These are phyloP conservation scores for Boeremia exigua DNA, from an alignment of 2,329 filamentous ascomycete species.

Conservation along the genomic window DNA sequence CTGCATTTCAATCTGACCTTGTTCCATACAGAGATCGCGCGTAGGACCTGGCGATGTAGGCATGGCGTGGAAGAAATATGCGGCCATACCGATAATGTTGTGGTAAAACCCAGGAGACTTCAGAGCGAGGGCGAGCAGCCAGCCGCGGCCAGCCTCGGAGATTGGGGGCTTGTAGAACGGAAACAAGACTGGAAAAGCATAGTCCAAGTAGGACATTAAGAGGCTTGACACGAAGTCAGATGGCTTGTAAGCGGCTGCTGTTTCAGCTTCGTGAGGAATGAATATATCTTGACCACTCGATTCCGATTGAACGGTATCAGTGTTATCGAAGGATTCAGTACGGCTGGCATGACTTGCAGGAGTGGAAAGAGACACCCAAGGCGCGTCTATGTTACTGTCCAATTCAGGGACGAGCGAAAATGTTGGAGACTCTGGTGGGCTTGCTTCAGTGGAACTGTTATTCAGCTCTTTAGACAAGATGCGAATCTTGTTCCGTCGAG, in stretches of 20 bases:
- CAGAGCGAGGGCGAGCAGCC: constrained; percentile 61
- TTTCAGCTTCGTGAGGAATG: not conserved
- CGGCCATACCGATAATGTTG: constrained; percentile 35
- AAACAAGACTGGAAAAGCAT: constrained; percentile 67
- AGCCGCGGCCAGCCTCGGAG: constrained; percentile 64
- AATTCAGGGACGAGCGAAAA: not conserved
- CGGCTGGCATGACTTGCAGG: not conserved
- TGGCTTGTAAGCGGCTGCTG: too few species aligned
- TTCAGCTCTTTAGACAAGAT: not conserved
- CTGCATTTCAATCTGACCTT: not conserved
- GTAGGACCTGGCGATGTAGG: not conserved
- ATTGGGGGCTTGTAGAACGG: constrained; percentile 67
- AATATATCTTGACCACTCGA: not conserved
- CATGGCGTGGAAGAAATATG: constrained; percentile 10
- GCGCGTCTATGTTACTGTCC: not conserved
- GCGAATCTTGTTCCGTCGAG: constrained; percentile 3
- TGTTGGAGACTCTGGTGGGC: not conserved
- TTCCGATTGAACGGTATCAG: not conserved
- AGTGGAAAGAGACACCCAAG: not conserved
- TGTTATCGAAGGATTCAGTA: not conserved
- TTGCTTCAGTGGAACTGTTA: not conserved
- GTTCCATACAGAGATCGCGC: not conserved
- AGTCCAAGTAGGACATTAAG: constrained; percentile 62
- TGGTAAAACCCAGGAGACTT: constrained; percentile 46
- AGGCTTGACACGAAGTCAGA: constrained; percentile 3